Base-by-base conservation (phyloP, 2,329 filamentous ascomycete genomes). In the Diplodia mutila region DNA sequence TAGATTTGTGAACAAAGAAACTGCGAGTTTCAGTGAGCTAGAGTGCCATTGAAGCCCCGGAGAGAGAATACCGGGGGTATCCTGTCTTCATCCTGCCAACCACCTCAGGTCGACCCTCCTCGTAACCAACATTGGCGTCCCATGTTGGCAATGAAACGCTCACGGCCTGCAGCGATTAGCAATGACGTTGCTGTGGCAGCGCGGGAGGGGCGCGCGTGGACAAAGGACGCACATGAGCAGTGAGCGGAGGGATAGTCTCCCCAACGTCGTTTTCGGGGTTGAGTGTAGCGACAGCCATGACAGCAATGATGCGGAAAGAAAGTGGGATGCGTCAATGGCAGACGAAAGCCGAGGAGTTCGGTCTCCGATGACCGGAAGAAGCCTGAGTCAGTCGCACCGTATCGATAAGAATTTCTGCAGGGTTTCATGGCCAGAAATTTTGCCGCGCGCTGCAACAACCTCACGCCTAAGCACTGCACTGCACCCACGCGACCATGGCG, bases 91-190 rank as follows among this genome's bases (percentile, higher is more conserved):
- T 91, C 76, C 89, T 90, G 70, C 85, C 86, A 21, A 95, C 71
- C n/a, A 99, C 92, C 90, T 92, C 95, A 67, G 89, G 83, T 76
- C 96, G 86, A 61, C 93, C 94, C 79, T 99, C 93, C 79, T 99
- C 95, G 76, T 99, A 99, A 49, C 89, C 94, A 48, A 99, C 85
- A 74, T 97, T 98, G 71, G 93, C 85, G 71, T 85, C 86, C 95
- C 95, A 99, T 80, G 93, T 96, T 48, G 95, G 95, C 29, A 99
- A 83, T 18, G 95, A 98, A 51, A 98, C 94, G 78, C 94, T 98
- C 71, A 98, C 92, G 71, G 94, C 95, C 94, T 97, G 71, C 49
- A 16, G 39, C 51, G 53, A 54, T 70, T 73, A 73, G 75, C 71
- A 65, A 70, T 54, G 55, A 52, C 52, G 61, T 53, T 46, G 32